Evolutionary conservation across 1,284 basidiomycete genomes (phyloP).

Genomic region (Trichosporon sp.): DNA sequence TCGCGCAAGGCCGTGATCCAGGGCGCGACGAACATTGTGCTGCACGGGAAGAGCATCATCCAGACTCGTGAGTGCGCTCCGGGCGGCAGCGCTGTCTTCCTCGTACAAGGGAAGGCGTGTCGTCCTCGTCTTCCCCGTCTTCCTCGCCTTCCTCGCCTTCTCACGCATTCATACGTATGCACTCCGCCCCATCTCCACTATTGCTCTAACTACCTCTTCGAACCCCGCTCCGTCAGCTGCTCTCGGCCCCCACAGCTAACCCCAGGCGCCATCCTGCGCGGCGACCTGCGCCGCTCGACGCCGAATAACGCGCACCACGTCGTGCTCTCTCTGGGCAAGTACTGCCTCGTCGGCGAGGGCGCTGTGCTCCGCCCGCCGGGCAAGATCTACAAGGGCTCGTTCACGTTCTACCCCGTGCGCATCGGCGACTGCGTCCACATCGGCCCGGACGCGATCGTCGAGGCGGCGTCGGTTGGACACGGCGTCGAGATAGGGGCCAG

Average conservation of each 20-base stretch:
- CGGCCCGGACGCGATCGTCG: conserved; percentile 77
- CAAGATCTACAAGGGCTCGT: conserved; percentile 60
- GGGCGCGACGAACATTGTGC: conserved; percentile 92
- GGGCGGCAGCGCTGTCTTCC: too few relatives aligned
- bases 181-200: too few relatives aligned
- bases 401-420: conserved; percentile 98
- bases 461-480: conserved; percentile 90
- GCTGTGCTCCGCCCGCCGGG: conserved; percentile 67
- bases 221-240: too few relatives aligned
- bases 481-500: conserved; percentile 93
- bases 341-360: conserved; percentile 84
- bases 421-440: conserved; percentile 93
- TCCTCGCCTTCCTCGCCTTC: neutral
- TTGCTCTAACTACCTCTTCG: too few relatives aligned
- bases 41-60: conserved; percentile 96
- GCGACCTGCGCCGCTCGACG: conserved; percentile 58
- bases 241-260: neutral
- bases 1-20: conserved; percentile 88
- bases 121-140: neutral
- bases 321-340: conserved; percentile 85
- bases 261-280: conserved; percentile 34
- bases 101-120: neutral
- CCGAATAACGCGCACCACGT: conserved; percentile 63
- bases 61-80: conserved; percentile 57
- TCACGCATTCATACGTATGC: neutral